Base-by-base conservation (phyloP, 768 basidiomycete species). In the Tricholomella constricta region DNA sequence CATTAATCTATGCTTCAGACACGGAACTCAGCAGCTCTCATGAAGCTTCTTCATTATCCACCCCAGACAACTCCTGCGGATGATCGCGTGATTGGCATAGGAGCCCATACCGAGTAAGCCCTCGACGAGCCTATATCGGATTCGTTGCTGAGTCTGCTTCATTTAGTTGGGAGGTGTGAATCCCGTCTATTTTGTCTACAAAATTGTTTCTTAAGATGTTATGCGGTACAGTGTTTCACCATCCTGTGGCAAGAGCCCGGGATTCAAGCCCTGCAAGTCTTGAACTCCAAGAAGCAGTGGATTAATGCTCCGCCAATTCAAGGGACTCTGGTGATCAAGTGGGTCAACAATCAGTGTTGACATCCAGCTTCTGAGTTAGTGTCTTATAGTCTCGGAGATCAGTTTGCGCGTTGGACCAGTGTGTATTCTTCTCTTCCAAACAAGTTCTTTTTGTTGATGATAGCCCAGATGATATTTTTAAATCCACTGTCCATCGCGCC, bases 391-490 rank as follows among this genome's bases (percentile, higher is more conserved):
- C 76, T 96, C 11, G 94, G 89, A 6, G 94, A 95, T 62, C 90
- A 94, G 67, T 81, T 98, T 52, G 85, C 91, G 9, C 75, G 91
- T 19, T 91, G 92, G 89, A 93, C 94, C 12, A 96, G 91, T 94
- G 55, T 27, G 81, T 61, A 19, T 50, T 22, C 23, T 48, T 31
- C 27, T 29, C 19, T 32, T 37, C 20, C 31, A 2, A 47, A 22
- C 45, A 46, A 9, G 23, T 15, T 36, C 52, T 26, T 36, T n/a
- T 14, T 14, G 31, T 12, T 20, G 12, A 38, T 34, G 23, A 25
- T n/a, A 20, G 37, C 20, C 17, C 45, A 95, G 91, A 95, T 61
- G 91, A 90, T 60, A 76, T 93, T 36, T 96, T 94, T 80, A 91
- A 90, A 60, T 94, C 91, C 0, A 95, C 94, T 0, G 77, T 89